Base-by-base conservation (phyloP, 345 rosid genomes). In the Dipteronia dyeriana region DNA sequence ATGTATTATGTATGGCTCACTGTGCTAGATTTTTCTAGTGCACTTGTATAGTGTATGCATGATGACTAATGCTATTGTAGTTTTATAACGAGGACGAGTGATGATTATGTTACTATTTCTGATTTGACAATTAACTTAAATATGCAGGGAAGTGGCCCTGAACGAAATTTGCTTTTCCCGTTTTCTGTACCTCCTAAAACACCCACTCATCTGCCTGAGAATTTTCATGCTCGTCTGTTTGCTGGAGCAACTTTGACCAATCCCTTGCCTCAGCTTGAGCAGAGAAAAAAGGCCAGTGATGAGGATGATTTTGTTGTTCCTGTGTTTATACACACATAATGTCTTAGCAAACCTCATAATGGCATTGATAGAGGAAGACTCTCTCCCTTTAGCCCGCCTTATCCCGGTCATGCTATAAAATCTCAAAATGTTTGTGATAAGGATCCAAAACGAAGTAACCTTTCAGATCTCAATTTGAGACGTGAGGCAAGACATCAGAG, bases 281-380 rank as follows among this genome's bases (percentile, higher is more conserved):
- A 82, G 85, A 84, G 78, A 73, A 89, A 86, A 80, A 84, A 80
- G 73, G 70, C 69, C 2, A 85, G 87, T 60, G 92, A 90, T 79
- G 97, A 90, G 77, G 97, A 90, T 70, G 97, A 91, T 81, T 95
- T 88, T 51, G 82, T 76, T 19, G 98, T 95, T 83, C 94, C 98
- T 4, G 90, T 91, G 31, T 91, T 73, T 80, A 68, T 83, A 68
- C 88, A 82, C 47, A 83, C 92, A 0, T 86, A 79, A 68, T 66
- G 12, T 45, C 71, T 41, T 66, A 43, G 47, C 16, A 87, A 76
- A 79, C 72, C 51, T 65, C 84, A 77, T 75, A 81, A 75, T 61
- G 81, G 81, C 43, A 54, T 66, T 70, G 82, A 82, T 65, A 70
- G 26, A 59, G 89, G 80, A 75, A 86, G 79, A 70, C 34, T 61